Evolutionary conservation across 2,329 filamentous ascomycete species (phyloP), one percentile per base, ranked within the genome.

Genomic region (Colletotrichum sp.): DNA sequence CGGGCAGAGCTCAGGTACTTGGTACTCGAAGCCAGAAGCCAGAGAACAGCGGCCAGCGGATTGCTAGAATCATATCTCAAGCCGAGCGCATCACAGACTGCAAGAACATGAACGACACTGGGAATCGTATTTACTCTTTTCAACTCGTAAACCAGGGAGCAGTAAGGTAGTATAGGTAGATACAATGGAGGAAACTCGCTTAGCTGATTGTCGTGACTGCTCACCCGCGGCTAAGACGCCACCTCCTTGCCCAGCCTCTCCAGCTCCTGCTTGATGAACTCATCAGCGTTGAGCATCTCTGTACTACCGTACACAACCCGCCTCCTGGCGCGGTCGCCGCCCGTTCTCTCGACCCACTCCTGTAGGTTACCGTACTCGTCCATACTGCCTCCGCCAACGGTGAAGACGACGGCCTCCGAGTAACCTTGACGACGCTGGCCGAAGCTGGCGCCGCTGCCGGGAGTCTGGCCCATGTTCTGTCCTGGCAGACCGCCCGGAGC

Each of bases 301-400:
- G 97, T 99, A 82, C 96, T 98, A 21, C 97, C 97, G 84, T 99
- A 99, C 2, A 99, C 95, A 12, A 99, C 94, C 78, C 96, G 90
- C 85, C 95, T 94, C 84, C 92, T 94, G 26, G 92, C 90, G 10
- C 92, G 90, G 71, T 91, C 90, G 16, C 92, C 92, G 64, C 89
- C 89, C 6, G 95, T 96, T 78, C 96, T 90, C 84, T 92, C 92
- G 7, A 96, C 95, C 97, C 97, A 99, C 82, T 99, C 97, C 83
- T 98, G 95, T 83, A 99, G 84, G 85, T 99, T 99, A 24, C 96
- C 96, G 83, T 99, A 99, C 84, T 99, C 97, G 80, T 99, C 97
- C 95, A 99, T 99, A 83, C 96, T 98, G 57, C 97, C 97, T 63
- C 98, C 97, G 6, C 97, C 97, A 5, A 98, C 95, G 0, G 95